Evolutionary conservation across 768 basidiomycete genomes (phyloP).

Genomic region (Hemileccinum rubropunctum): DNA sequence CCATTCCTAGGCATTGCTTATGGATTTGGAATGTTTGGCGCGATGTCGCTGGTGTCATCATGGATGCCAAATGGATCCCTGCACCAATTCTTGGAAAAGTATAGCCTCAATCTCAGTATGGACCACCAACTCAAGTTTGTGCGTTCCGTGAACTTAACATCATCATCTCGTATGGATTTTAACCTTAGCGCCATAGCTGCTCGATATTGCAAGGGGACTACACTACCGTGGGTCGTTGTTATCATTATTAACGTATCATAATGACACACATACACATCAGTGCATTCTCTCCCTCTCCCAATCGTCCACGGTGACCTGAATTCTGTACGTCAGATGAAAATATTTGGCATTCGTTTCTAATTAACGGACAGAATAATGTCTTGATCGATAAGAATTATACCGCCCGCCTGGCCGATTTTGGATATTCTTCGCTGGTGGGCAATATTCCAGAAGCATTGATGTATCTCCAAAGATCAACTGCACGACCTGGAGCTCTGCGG

Average conservation of each 20-base stretch:
- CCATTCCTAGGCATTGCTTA: slow-evolving; percentile 8
- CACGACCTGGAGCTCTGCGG: slow-evolving; percentile 36
- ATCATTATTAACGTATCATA: not conserved
- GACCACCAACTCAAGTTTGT: slow-evolving; percentile 8
- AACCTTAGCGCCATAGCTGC: slow-evolving; percentile 13
- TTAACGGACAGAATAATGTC: slow-evolving; percentile 10
- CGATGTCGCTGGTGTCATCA: slow-evolving; percentile 25
- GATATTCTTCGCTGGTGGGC: slow-evolving; percentile 27
- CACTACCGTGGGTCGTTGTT: slow-evolving; percentile 2
- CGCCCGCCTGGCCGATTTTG: slow-evolving; percentile 44
- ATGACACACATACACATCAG: not conserved
- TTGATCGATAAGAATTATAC: slow-evolving; percentile 21
- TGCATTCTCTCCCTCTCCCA: slow-evolving; percentile 5
- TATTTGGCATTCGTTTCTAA: not conserved
- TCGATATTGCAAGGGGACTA: slow-evolving; percentile 12
- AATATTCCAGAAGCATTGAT: slow-evolving; percentile 3
- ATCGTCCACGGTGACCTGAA: slow-evolving; percentile 16
- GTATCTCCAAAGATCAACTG: slow-evolving; percentile 22
- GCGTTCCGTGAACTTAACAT: slow-evolving; percentile 10
- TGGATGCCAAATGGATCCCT: slow-evolving; percentile 29
- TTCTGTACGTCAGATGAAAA: not conserved
- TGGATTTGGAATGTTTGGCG: slow-evolving; percentile 1
- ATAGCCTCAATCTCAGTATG: not conserved
- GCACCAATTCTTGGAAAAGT: slow-evolving; percentile 13
- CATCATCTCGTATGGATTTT: slow-evolving; percentile 9